A percentile compares a stretch with the other conserved stretches of the same genome.
These are phyloP conservation scores for Hyphopichia burtonii DNA, from an alignment of 1,139 yeast genomes.

Conservation along the genomic window DNA sequence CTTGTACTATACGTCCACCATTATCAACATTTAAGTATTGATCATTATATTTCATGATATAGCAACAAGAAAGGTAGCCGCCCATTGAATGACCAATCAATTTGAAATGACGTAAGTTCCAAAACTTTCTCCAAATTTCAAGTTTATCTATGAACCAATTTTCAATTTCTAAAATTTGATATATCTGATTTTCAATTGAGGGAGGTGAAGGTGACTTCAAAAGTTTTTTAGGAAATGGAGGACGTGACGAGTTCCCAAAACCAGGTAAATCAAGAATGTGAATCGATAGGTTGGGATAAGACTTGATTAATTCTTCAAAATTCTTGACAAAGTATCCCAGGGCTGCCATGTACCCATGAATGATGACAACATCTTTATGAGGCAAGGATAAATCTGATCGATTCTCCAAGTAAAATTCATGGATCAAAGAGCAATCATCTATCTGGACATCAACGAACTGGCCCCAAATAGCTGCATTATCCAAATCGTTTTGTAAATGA, in stretches of 20 bases:
- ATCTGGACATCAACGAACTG: slow-evolving; percentile 32
- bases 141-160: slow-evolving; percentile 45
- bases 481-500: too few species aligned
- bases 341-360: slow-evolving; percentile 52
- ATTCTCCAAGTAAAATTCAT: slow-evolving; percentile 38
- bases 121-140: slow-evolving; percentile 35
- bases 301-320: slow-evolving; percentile 31
- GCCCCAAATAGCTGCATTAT: slow-evolving; percentile 13
- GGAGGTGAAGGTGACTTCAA: slow-evolving; percentile 21
- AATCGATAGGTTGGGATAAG: slow-evolving; percentile 31
- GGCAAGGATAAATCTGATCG: slow-evolving; percentile 9
- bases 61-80: slow-evolving; percentile 41
- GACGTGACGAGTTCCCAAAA: slow-evolving; percentile 46
- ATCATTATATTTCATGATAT: slow-evolving; percentile 39
- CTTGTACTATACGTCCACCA: slow-evolving; percentile 20
- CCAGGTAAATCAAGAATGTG: slow-evolving; percentile 45
- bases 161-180: slow-evolving; percentile 35
- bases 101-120: slow-evolving; percentile 26
- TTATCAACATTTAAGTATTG: slow-evolving; percentile 9
- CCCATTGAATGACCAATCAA: slow-evolving; percentile 48
- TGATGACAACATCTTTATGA: slow-evolving; percentile 28
- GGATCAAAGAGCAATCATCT: slow-evolving; percentile 31
- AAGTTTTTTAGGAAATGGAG: slow-evolving; percentile 34
- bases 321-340: slow-evolving; percentile 44
- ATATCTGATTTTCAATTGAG: slow-evolving; percentile 21